Percentiles rank a stretch among this genome's conserved stretches.
phyloP scores from a whole-genome alignment of 2,329 filamentous ascomycete genomes.

The Triangularia setosa region DNA sequence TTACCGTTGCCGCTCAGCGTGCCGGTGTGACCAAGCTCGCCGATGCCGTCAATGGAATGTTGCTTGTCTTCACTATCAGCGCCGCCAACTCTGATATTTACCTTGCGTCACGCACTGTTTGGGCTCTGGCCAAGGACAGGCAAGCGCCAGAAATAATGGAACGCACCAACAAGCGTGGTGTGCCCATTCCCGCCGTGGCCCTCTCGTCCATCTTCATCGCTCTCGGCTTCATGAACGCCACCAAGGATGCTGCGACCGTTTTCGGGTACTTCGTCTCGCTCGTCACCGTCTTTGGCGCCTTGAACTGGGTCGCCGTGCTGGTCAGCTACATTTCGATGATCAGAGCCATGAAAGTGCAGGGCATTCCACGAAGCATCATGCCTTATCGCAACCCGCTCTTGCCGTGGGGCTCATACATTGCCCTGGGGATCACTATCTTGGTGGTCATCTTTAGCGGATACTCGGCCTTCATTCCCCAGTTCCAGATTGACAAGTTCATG shows the following conservation, averaged over 20 bases:
- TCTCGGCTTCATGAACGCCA: constrained; percentile 40
- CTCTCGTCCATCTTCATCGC: constrained; percentile 35
- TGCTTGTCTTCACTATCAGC: constrained; percentile 56
- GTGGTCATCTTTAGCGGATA: constrained; percentile 63
- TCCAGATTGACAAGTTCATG: constrained; percentile 60
- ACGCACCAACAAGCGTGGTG: constrained; percentile 35
- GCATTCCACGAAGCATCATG: constrained; percentile 32
- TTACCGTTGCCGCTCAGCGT: constrained; percentile 49
- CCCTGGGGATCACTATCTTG: constrained; percentile 30
- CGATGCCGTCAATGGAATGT: constrained; percentile 56
- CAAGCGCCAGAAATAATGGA: constrained; percentile 37
- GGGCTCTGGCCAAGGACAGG: constrained; percentile 37
- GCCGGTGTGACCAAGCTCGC: constrained; percentile 48
- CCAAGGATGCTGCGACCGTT: constrained; percentile 33
- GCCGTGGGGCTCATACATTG: constrained; percentile 38
- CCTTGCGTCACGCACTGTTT: constrained; percentile 39
- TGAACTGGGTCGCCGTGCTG: constrained; percentile 43
- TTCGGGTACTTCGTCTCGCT: constrained; percentile 43
- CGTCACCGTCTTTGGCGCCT: constrained; percentile 40
- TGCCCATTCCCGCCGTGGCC: constrained; percentile 39
- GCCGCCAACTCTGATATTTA: constrained; percentile 59
- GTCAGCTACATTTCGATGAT: constrained; percentile 39
- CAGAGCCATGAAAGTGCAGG: constrained; percentile 36
- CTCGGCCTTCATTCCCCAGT: constrained; percentile 58
- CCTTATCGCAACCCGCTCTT: constrained; percentile 38